Base-by-base conservation (phyloP, 495 filamentous ascomycete genomes). In the Lindgomyces ingoldianus region DNA sequence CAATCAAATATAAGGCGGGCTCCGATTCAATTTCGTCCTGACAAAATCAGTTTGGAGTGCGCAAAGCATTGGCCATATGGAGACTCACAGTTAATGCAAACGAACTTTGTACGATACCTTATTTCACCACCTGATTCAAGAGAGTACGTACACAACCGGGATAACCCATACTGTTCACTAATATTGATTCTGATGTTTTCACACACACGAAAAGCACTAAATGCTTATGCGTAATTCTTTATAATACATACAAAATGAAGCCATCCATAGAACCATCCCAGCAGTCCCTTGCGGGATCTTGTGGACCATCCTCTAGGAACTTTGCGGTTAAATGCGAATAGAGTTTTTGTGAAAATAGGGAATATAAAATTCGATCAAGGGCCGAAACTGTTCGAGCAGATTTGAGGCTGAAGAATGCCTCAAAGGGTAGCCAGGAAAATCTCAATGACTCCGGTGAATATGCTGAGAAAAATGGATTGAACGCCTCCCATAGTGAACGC, bases 11-110 rank as follows among this genome's bases (percentile, higher is more conserved):
- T 16, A n/a, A 12, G 49, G 14, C 26, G 45, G 9, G 48, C 33
- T 18, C 18, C 25, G 16, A 47, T 62, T 30, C 50, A 55, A 55
- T 54, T 24, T 46, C 9, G 39, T 14, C 51, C 60, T 62, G 60
- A 55, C 60, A 56, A 46, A 41, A 44, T 62, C 51, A 62, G 60
- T 62, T 62, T 62, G 14, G 18, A 54, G 26, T 62, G 36, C 51
- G 21, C 26, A 55, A 56, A 54, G 60, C 60, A 55, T 55, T 27
- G 60, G 55, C 60, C 60, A 62, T n/a, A 62, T 51, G 19, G 46
- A 30, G 46, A 52, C 53, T 57, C 53, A 65, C 62, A 50, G 50
- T 65, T 46, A 57, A 65, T 65, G 62, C 62, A 46, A 14, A 16
- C n/a, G 26, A 33, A 33, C n/a, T 24, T 21, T n/a, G n/a, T n/a